These are phyloP conservation scores for Periglandula ipomoeae DNA, from an alignment of 2,329 filamentous ascomycete genomes.

Conservation along the genomic window DNA sequence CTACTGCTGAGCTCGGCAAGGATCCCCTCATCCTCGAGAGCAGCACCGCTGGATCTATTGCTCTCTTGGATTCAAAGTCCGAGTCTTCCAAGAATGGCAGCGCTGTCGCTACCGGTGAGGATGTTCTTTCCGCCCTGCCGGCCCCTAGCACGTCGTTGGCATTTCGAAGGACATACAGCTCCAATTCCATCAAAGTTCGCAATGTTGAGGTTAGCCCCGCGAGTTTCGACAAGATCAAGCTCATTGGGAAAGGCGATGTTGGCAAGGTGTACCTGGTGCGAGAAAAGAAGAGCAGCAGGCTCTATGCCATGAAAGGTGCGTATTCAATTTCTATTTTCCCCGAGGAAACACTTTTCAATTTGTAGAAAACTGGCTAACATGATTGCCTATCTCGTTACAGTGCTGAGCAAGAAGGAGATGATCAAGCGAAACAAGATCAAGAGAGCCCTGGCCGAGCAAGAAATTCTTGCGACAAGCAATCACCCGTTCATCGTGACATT, in stretches of 20 bases:
- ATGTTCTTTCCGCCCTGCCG: conserved; percentile 53
- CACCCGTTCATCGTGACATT: conserved; percentile 98
- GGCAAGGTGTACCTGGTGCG: conserved; percentile 96
- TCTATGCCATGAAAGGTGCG: conserved; percentile 98
- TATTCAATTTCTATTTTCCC: not conserved
- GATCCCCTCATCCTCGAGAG: conserved; percentile 54
- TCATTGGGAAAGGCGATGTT: conserved; percentile 97
- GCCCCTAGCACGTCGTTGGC: conserved; percentile 59
- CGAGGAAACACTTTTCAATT: not conserved
- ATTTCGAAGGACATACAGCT: conserved; percentile 94
- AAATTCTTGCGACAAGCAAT: conserved; percentile 96
- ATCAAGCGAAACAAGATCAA: conserved; percentile 99
- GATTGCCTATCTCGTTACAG: conserved; percentile 42
- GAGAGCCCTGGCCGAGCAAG: conserved; percentile 90
- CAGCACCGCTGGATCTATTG: conserved; percentile 28
- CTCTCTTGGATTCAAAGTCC: conserved; percentile 16
- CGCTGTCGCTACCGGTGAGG: conserved; percentile 35
- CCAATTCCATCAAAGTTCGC: conserved; percentile 97
- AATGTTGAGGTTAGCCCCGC: conserved; percentile 92
- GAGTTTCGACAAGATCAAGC: conserved; percentile 99
- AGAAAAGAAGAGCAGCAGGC: conserved; percentile 90
- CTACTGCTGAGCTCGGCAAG: conserved; percentile 79
- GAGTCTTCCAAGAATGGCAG: conserved; percentile 21
- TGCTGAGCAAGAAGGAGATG: conserved; percentile 99
- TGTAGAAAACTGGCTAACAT: not conserved